Evolutionary conservation across 176 grass and related monocot genomes (phyloP).

Genomic region (Eremochloa ophiuroides): DNA sequence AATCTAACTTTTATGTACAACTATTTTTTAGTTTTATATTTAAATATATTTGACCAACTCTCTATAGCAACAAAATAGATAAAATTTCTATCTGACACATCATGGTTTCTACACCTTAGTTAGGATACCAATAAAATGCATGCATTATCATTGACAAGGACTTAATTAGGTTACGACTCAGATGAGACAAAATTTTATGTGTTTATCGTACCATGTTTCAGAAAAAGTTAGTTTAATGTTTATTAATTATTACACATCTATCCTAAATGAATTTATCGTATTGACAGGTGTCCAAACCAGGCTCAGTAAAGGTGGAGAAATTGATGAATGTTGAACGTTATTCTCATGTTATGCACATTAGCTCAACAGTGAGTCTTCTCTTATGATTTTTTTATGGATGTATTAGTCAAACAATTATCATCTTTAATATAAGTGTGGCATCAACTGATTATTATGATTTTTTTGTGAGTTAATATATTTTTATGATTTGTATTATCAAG

Average conservation of each 20-base stretch:
- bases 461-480: background rate
- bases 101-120: background rate
- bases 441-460: background rate
- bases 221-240: background rate
- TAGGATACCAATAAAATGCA: background rate
- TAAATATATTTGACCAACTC: background rate
- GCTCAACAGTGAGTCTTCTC: constrained; percentile 65
- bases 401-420: background rate
- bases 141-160: background rate
- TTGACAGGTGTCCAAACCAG: constrained; percentile 76
- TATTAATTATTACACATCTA: background rate
- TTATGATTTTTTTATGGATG: background rate
- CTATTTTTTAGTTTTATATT: background rate
- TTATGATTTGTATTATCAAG: background rate
- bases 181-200: background rate
- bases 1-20: background rate
- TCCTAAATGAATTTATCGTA: background rate
- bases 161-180: background rate
- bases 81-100: background rate
- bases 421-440: background rate
- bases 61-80: background rate
- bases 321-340: constrained; percentile 93
- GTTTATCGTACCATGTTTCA: background rate
- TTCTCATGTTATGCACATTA: constrained; percentile 97
- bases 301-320: constrained; percentile 81